Evolutionary conservation across 345 rosid genomes (phyloP), one percentile per base, ranked within the genome.

Genomic region (Lenwebbia sp.): DNA sequence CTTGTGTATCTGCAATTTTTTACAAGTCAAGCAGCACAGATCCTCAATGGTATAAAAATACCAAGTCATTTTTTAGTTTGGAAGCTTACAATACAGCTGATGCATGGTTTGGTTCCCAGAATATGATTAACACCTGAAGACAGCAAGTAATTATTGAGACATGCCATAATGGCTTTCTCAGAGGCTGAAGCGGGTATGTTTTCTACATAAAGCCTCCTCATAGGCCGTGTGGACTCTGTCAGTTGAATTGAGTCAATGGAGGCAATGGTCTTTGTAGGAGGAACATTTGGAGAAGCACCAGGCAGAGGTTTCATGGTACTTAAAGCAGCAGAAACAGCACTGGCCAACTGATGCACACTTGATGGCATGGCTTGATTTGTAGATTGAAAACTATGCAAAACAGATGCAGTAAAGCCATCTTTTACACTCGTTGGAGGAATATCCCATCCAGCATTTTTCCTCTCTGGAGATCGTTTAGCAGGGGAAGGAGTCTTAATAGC

Each of bases 141-240:
- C 86, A 93, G 90, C 91, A 97, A 91, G 85, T 90, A 82, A 84
- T 90, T 90, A 86, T 95, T 97, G 57, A 96, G 90, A 86, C 87
- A 93, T 87, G 93, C 93, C 89, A 94, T 91, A 82, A 97, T 65
- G 88, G 92, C 92, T 92, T 94, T 95, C 89, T 96, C 99, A 78
- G 99, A 92, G 89, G 93, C 93, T 70, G 96, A 92, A 84, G 90
- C 88, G 0, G 99, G 99, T 84, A 95, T 83, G 88, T 96, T 96
- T 78, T 97, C 99, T 76, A 95, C 90, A 82, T 94, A 95, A 90
- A 97, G 98, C 89, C 96, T 94, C 91, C 99, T 94, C 95, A 92
- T 91, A 85, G 94, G 95, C 88, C 96, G 92, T 51, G 96, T 94
- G 85, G 99, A 94, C 90, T 96, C 96, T 2, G 98, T 96, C 81